Evolutionary conservation across 176 grass and related monocot species (phyloP).

Genomic region (Pontederia crassipes): DNA sequence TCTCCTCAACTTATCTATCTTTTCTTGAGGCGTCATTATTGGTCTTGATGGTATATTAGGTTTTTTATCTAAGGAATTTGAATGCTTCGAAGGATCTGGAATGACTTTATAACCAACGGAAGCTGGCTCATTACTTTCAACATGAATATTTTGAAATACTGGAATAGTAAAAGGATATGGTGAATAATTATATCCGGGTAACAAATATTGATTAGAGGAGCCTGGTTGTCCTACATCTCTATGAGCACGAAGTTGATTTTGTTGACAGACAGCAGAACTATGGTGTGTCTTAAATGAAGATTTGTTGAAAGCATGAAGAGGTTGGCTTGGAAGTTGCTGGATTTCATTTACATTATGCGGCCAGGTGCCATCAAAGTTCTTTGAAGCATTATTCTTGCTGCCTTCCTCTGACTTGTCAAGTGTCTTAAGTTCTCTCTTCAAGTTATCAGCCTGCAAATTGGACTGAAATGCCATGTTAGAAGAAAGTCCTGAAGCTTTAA

Average conservation of each 20-base stretch:
- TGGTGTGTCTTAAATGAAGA: conserved; percentile 19
- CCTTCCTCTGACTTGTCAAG: conserved; percentile 37
- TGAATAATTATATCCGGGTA: conserved; percentile 37
- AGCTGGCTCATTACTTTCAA: conserved; percentile 30
- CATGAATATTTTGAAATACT: conserved; percentile 21
- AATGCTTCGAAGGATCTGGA: conserved; percentile 26
- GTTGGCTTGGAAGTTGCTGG: conserved; percentile 26
- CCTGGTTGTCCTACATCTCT: conserved; percentile 31
- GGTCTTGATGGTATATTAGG: conserved; percentile 33
- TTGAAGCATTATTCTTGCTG: conserved; percentile 28
- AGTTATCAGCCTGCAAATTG: conserved; percentile 27
- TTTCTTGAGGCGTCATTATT: conserved; percentile 73
- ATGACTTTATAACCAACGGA: conserved; percentile 21
- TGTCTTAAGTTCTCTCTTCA: conserved; percentile 25
- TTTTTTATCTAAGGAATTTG: conserved; percentile 25
- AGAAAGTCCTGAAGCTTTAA: neutral
- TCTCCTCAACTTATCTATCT: conserved; percentile 75
- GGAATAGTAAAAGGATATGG: conserved; percentile 33
- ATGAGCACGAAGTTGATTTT: conserved; percentile 26
- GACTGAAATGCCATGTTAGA: neutral
- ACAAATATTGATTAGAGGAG: conserved; percentile 39
- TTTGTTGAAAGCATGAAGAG: conserved; percentile 26
- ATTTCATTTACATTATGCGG: conserved; percentile 24
- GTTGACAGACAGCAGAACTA: conserved; percentile 22
- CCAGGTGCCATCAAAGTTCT: conserved; percentile 19